Conservation (phyloP, 2,329 filamentous ascomycete species). For the Colletotrichum viniferum region DNA sequence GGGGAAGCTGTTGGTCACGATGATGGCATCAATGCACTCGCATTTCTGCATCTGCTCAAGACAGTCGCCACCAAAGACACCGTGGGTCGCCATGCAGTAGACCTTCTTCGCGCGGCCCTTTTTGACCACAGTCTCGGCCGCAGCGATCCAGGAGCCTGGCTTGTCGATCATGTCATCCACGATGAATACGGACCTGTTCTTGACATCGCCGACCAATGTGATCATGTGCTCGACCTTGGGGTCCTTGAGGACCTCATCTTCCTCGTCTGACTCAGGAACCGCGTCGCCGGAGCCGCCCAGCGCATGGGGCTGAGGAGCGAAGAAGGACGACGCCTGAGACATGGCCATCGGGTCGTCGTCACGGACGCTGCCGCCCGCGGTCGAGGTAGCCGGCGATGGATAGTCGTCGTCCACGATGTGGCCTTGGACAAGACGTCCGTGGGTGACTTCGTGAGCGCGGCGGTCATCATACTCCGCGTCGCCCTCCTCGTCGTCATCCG, state of each 20-base stretch:
- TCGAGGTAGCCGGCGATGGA: slow-evolving; percentile 76
- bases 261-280: slow-evolving; percentile 83
- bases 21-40: slow-evolving; percentile 90
- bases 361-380: slow-evolving; percentile 66
- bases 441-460: slow-evolving; percentile 86
- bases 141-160: slow-evolving; percentile 94
- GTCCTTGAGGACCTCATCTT: slow-evolving; percentile 86
- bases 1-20: slow-evolving; percentile 97
- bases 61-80: slow-evolving; percentile 88
- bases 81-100: slow-evolving; percentile 97
- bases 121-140: slow-evolving; percentile 95
- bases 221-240: slow-evolving; percentile 90
- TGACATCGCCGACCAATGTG: slow-evolving; percentile 95
- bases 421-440: slow-evolving; percentile 87
- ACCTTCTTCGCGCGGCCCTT: slow-evolving; percentile 89
- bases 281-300: slow-evolving; percentile 87
- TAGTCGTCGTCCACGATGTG: slow-evolving; percentile 96
- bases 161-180: slow-evolving; percentile 99
- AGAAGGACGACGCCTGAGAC: slow-evolving; percentile 81
- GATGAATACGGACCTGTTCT: slow-evolving; percentile 86
- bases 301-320: slow-evolving; percentile 72
- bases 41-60: slow-evolving; percentile 90
- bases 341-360: slow-evolving; percentile 84
- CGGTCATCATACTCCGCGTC: slow-evolving; percentile 73
- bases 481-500: slow-evolving; percentile 35